Conservation (phyloP, 305 asterid species). For the Fraxinus sp. region DNA sequence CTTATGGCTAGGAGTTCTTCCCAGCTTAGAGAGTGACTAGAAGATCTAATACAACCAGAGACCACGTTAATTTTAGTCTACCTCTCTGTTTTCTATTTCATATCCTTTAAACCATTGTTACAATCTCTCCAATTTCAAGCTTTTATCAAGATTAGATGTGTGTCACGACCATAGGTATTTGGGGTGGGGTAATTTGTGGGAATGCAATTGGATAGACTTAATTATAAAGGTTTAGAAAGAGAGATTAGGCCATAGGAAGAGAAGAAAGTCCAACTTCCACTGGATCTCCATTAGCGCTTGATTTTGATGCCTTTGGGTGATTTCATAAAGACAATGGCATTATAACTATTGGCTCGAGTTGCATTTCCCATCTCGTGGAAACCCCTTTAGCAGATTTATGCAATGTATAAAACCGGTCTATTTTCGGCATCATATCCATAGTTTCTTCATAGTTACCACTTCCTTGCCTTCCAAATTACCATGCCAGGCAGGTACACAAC, state of each 20-base stretch:
- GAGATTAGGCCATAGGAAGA: not conserved
- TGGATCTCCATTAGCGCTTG: not conserved
- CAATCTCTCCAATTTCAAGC: not conserved
- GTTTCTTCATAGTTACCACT: too few species aligned
- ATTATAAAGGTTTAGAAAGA: not conserved
- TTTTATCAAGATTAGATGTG: not conserved
- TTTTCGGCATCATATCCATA: too few species aligned
- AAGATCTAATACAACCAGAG: not conserved
- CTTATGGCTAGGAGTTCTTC: not conserved
- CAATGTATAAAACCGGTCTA: not conserved
- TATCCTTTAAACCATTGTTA: not conserved
- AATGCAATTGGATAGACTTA: not conserved
- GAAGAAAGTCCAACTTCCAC: not conserved
- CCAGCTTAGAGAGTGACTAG: not conserved
- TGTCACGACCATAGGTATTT: not conserved
- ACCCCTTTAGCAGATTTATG: not conserved
- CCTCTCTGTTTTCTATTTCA: not conserved
- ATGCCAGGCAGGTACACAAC: too few species aligned
- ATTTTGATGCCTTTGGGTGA: not conserved
- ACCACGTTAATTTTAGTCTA: not conserved
- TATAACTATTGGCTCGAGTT: not conserved
- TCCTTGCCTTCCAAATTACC: too few species aligned
- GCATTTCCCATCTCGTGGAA: not conserved
- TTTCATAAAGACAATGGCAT: not conserved
- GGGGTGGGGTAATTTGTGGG: slow-evolving; percentile 11